Conservation (phyloP, 2,329 filamentous ascomycete species). For the Cryphonectria radicalis region DNA sequence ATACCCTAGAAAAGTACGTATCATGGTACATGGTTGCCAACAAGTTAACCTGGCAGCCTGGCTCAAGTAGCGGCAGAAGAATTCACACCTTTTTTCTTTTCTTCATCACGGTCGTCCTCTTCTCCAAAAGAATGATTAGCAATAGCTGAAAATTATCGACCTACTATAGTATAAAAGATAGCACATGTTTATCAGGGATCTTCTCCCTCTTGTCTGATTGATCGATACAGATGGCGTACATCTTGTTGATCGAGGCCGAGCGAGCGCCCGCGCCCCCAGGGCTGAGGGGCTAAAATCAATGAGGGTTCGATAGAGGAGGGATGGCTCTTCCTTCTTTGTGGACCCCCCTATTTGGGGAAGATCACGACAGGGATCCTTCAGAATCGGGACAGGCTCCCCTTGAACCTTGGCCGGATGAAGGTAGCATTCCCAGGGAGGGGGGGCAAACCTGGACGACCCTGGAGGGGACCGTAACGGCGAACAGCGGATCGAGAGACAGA, state of each 20-base stretch:
- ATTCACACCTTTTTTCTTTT: no score
- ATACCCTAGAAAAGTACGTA: no score
- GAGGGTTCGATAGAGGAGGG: conserved; percentile 2
- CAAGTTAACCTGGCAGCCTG: no score
- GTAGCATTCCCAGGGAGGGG: neutral
- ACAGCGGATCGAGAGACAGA: neutral
- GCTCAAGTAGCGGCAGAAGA: no score
- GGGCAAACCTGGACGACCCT: neutral
- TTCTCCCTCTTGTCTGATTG: neutral
- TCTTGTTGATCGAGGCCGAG: neutral
- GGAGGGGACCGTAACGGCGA: neutral
- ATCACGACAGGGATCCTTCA: conserved; percentile 8
- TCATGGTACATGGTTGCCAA: neutral
- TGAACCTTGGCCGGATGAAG: neutral
- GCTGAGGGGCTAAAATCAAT: neutral
- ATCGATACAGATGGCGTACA: neutral
- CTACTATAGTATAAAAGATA: neutral
- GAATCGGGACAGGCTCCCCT: conserved; percentile 3
- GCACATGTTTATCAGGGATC: neutral
- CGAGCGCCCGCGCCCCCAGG: neutral
- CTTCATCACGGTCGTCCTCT: no score
- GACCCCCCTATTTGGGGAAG: neutral
- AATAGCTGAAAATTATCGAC: neutral
- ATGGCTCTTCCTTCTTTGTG: neutral
- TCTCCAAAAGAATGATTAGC: neutral